These are phyloP conservation scores for Strigomonas culicis DNA, from an alignment of 208 protist genomes.

Conservation along the genomic window DNA sequence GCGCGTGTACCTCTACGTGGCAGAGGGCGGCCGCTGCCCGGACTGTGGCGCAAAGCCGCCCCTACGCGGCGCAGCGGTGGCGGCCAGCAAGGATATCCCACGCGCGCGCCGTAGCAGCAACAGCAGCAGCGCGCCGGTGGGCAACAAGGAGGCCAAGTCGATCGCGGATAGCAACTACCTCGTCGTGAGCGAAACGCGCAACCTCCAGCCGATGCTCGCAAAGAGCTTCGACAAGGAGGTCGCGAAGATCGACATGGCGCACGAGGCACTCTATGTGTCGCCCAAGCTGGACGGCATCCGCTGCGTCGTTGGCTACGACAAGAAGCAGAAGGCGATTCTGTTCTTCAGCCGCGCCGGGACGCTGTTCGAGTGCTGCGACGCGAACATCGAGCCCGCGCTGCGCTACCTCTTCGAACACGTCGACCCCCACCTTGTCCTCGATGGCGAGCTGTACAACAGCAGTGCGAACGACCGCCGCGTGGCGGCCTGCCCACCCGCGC, in stretches of 20 bases:
- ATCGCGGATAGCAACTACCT: conserved; percentile 73
- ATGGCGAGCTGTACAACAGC: conserved; percentile 89
- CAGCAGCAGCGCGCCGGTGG: conserved; percentile 32
- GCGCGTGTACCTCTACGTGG: conserved; percentile 76
- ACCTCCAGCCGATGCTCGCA: conserved; percentile 86
- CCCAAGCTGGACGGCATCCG: conserved; percentile 92
- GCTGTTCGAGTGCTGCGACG: conserved; percentile 86
- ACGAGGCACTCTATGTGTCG: conserved; percentile 64
- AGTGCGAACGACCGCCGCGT: conserved; percentile 28
- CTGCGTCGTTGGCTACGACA: conserved; percentile 74
- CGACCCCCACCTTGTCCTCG: conserved; percentile 78
- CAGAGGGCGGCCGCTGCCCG: conserved; percentile 61
- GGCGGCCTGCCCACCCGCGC: not conserved
- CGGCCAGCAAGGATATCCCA: not conserved
- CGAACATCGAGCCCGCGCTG: conserved; percentile 59
- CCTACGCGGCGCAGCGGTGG: not conserved
- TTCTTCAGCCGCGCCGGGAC: conserved; percentile 86
- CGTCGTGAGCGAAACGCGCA: conserved; percentile 49
- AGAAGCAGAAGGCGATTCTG: conserved; percentile 29
- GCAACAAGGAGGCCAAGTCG: conserved; percentile 64
- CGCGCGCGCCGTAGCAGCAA: not conserved
- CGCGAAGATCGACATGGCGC: conserved; percentile 34
- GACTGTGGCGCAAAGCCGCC: conserved; percentile 46
- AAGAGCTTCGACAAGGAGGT: conserved; percentile 68
- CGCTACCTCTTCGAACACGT: conserved; percentile 49